phyloP scores from a whole-genome alignment of 2,329 filamentous ascomycete species.

The Cladophialophora immunda region DNA sequence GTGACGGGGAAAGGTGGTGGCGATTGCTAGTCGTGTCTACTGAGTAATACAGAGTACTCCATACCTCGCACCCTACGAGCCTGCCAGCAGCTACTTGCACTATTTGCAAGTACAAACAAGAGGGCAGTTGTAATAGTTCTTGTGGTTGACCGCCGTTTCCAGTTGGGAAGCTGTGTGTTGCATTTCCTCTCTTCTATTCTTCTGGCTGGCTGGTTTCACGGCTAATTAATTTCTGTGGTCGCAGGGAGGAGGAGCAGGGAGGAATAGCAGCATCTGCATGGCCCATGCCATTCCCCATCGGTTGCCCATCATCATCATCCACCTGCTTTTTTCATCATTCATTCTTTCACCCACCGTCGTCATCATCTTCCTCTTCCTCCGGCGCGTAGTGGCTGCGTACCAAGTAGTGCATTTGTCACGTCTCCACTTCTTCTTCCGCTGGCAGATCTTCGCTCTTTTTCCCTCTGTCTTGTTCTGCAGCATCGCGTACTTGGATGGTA shows the following conservation, averaged over 20 bases:
- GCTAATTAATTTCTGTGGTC: no score
- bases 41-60: no score
- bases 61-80: no score
- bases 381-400: neutral
- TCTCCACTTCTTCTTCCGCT: constrained; percentile 6
- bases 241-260: neutral
- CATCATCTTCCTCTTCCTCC: neutral
- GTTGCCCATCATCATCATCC: neutral
- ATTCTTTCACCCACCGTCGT: no score
- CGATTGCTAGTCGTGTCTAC: no score
- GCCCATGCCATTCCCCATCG: neutral
- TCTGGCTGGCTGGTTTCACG: neutral
- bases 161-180: constrained; percentile 12
- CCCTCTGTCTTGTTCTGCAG: neutral
- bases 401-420: constrained; percentile 3
- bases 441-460: constrained; percentile 4
- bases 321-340: neutral
- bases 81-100: no score
- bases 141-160: constrained; percentile 6
- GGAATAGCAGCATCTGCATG: no score
- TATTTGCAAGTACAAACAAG: no score
- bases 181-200: neutral
- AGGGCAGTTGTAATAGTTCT: no score
- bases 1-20: no score
- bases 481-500: no score